These are phyloP conservation scores for Salix caprea DNA, from an alignment of 345 rosid genomes.

Conservation along the genomic window DNA sequence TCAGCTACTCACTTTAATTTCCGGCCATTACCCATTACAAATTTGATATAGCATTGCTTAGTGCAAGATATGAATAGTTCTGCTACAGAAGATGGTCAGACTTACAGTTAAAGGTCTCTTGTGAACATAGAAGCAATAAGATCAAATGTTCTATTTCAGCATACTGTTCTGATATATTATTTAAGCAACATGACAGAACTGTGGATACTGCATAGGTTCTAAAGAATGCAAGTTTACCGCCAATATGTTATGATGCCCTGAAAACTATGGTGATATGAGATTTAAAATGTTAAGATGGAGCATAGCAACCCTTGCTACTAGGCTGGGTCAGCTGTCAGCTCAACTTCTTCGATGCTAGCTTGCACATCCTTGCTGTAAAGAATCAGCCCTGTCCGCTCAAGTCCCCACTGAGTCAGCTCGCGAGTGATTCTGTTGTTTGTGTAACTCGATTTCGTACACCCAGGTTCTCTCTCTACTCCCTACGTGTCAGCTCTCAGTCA, in stretches of 20 bases:
- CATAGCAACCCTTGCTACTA: neutral
- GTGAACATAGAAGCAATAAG: neutral
- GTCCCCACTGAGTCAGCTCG: neutral
- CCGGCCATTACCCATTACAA: conserved; percentile 31
- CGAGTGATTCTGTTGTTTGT: neutral
- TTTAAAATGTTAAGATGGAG: neutral
- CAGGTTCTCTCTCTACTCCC: neutral
- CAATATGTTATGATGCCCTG: neutral
- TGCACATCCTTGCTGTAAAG: neutral
- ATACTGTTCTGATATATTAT: neutral
- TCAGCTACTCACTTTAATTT: conserved; percentile 46
- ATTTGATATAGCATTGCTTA: conserved; percentile 18
- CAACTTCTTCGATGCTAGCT: neutral
- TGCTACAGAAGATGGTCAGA: neutral
- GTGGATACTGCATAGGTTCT: neutral
- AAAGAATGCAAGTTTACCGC: neutral
- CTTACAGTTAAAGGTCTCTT: neutral
- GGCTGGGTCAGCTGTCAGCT: neutral
- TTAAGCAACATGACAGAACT: neutral
- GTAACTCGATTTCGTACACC: neutral
- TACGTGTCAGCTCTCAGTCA: neutral
- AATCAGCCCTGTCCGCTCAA: neutral
- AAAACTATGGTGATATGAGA: neutral
- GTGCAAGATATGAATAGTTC: conserved; percentile 3
- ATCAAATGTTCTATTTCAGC: neutral